Conservation (phyloP, 2,329 filamentous ascomycete genomes). For the Talaromyces funiculosus region DNA sequence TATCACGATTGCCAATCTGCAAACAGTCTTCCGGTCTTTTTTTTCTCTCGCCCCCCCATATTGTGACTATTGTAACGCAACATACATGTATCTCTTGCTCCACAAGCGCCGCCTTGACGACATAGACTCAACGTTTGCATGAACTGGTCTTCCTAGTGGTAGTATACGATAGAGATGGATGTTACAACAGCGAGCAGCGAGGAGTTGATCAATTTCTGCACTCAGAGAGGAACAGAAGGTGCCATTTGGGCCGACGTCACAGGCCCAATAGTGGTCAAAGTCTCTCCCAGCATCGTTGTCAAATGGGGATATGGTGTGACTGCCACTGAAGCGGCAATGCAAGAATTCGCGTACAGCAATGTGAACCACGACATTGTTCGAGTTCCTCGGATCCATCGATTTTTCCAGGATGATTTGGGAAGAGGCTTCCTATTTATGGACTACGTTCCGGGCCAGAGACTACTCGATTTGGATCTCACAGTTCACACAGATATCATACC, state of each 20-base stretch:
- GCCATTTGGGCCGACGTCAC: neutral
- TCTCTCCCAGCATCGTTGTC: slow-evolving; percentile 17
- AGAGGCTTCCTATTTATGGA: slow-evolving; percentile 23
- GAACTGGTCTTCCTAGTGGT: neutral
- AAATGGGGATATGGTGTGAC: slow-evolving; percentile 19
- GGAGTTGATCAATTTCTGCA: neutral
- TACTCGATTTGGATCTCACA: slow-evolving; percentile 15
- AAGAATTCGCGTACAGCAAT: slow-evolving; percentile 18
- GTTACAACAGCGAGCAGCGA: neutral
- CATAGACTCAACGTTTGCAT: neutral
- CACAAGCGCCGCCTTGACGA: neutral
- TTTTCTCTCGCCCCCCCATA: no score
- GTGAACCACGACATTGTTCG: slow-evolving; percentile 17
- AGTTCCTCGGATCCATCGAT: slow-evolving; percentile 20
- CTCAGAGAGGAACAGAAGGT: slow-evolving; percentile 6
- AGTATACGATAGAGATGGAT: slow-evolving; percentile 1
- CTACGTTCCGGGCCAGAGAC: slow-evolving; percentile 18
- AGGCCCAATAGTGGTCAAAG: slow-evolving; percentile 8
- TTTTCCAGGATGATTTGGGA: slow-evolving; percentile 15
- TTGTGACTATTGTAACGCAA: no score
- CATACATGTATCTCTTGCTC: no score
- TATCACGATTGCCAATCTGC: no score
- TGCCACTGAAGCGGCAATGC: slow-evolving; percentile 18
- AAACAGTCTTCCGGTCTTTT: no score
- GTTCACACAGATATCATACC: slow-evolving; percentile 13